phyloP scores from a whole-genome alignment of 371 early-diverging fungal genomes.

The Mucor circinelloides region DNA sequence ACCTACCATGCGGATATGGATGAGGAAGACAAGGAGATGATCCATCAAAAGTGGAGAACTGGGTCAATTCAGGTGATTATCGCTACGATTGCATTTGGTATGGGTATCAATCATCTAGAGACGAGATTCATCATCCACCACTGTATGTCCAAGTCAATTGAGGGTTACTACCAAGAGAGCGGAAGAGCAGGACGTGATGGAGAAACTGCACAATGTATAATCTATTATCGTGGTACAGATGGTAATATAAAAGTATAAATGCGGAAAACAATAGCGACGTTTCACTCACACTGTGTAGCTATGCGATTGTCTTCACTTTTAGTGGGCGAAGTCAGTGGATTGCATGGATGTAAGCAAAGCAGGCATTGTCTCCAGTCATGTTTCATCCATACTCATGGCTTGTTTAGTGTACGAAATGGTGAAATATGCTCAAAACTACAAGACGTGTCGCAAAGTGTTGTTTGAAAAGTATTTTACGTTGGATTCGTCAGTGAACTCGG shows the following conservation, averaged over 20 bases:
- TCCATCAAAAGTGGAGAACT: slow-evolving; percentile 79
- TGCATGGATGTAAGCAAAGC: slow-evolving; percentile 47
- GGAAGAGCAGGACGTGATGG: slow-evolving; percentile 89
- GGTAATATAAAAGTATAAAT: slow-evolving; percentile 23
- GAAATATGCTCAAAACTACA: slow-evolving; percentile 65
- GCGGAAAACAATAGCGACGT: background rate
- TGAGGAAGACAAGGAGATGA: slow-evolving; percentile 67
- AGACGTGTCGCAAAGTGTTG: slow-evolving; percentile 66
- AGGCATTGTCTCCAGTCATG: background rate
- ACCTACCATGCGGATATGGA: slow-evolving; percentile 86
- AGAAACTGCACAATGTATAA: slow-evolving; percentile 68
- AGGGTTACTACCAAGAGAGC: slow-evolving; percentile 94
- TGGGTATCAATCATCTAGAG: slow-evolving; percentile 88
- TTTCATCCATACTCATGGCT: too few relatives aligned
- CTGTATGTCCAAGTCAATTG: slow-evolving; percentile 82
- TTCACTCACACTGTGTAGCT: slow-evolving; percentile 28
- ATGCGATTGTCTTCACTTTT: slow-evolving; percentile 63
- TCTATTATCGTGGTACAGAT: slow-evolving; percentile 76
- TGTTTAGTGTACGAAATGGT: slow-evolving; percentile 62
- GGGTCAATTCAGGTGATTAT: slow-evolving; percentile 75
- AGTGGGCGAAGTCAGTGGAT: slow-evolving; percentile 66
- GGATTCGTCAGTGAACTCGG: slow-evolving; percentile 22
- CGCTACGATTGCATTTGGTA: slow-evolving; percentile 88
- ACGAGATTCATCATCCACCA: slow-evolving; percentile 90
- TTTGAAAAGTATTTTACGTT: slow-evolving; percentile 66